Evolutionary conservation across 2,329 filamentous ascomycete genomes (phyloP), one percentile per base, ranked within the genome.

Genomic region (Ceratocystis colombiana): DNA sequence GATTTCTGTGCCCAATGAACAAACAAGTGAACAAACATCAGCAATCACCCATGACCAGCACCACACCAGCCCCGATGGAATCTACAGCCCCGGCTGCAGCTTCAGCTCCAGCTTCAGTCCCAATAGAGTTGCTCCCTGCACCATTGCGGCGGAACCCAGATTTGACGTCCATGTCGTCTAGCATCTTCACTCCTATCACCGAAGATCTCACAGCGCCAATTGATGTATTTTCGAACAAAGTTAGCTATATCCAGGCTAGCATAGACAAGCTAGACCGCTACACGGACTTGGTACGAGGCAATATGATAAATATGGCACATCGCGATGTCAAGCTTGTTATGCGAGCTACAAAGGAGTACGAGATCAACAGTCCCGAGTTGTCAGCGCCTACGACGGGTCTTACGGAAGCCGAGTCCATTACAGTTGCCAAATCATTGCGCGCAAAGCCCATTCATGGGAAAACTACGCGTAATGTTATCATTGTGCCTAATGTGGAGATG

Each of bases 161-260:
- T 0, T 70, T 76, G 45, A 67, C 48, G 15, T 66, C 69, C 65
- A 69, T 74, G 66, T 67, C 71, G 3, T 70, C 72, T 4, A 70
- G 72, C 67, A 74, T 77, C 59, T 78, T 76, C 69, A 72, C 74
- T 30, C 73, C 75, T 30, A 70, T 77, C 17, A 57, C 67, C 4
- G 64, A 68, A 7, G 69, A 71, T 53, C 70, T 73, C 62, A 68
- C 70, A 55, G 66, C 67, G 1, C 68, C 70, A 22, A 69, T 69
- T 50, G 44, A 64, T 1, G 64, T 69, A 3, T 70, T 70, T 7
- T 8, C 69, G 57, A 66, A 22, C 37, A 41, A 67, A 63, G 45
- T n/a, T 17, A 50, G 59, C 25, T 28, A 44, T 7, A 46, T 68
- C 12, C 37, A 66, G 41, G 59, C 57, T 4, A 55, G 45, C 20